phyloP scores from a whole-genome alignment of 2,329 filamentous ascomycete species.

The Trichophyton schoenleinii region DNA sequence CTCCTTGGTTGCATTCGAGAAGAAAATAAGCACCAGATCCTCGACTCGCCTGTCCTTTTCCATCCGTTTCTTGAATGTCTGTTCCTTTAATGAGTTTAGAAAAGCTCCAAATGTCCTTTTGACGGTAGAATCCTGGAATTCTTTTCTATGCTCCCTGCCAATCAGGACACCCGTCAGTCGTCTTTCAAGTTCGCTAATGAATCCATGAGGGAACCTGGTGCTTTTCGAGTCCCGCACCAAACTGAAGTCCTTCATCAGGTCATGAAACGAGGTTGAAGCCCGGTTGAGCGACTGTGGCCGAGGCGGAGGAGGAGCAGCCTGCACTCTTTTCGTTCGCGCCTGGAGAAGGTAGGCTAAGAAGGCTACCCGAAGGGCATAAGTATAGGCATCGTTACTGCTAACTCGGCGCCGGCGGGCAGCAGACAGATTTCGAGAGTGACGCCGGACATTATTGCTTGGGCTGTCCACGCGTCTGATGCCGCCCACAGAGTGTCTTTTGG shows the following conservation, averaged over 20 bases:
- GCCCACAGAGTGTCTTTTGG: slow-evolving; percentile 34
- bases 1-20: slow-evolving; percentile 85
- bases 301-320: slow-evolving; percentile 59
- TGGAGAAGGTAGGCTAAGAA: slow-evolving; percentile 89
- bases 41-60: slow-evolving; percentile 90
- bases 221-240: slow-evolving; percentile 55
- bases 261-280: slow-evolving; percentile 59
- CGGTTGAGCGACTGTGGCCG: slow-evolving; percentile 54
- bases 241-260: slow-evolving; percentile 79
- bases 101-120: slow-evolving; percentile 93
- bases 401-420: slow-evolving; percentile 32
- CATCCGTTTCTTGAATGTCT: slow-evolving; percentile 75
- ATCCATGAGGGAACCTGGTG: slow-evolving; percentile 57
- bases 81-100: slow-evolving; percentile 82
- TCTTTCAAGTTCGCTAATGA: slow-evolving; percentile 60
- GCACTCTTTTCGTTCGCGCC: slow-evolving; percentile 75
- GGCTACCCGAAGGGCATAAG: slow-evolving; percentile 77
- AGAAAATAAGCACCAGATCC: slow-evolving; percentile 89
- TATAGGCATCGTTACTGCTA: slow-evolving; percentile 67
- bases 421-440: slow-evolving; percentile 33
- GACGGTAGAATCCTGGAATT: slow-evolving; percentile 79
- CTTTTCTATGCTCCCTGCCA: slow-evolving; percentile 70
- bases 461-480: slow-evolving; percentile 37
- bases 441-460: slow-evolving; percentile 30
- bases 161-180: slow-evolving; percentile 68